Conservation (phyloP, 129 eudicot species). For the Scalesia atractyloides region DNA sequence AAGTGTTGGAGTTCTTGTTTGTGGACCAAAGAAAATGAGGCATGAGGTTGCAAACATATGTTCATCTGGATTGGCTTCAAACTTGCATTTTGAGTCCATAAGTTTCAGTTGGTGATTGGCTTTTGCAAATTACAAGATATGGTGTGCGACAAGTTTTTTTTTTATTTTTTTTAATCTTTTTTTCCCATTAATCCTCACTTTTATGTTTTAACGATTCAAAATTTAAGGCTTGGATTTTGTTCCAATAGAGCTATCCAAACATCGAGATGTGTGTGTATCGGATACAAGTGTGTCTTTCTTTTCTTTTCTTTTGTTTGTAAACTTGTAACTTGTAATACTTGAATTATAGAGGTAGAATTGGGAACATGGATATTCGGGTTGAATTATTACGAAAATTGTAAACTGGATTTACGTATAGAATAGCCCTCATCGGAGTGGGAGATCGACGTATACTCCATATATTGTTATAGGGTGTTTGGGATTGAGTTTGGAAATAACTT, state of each 20-base stretch:
- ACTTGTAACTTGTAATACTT: conserved; percentile 14
- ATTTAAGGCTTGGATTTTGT: background rate
- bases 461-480: too few relatives aligned
- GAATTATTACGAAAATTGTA: too few relatives aligned
- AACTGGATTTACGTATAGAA: too few relatives aligned
- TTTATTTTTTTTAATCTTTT: background rate
- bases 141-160: background rate
- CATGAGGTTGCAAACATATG: conserved; percentile 89
- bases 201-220: background rate
- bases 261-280: background rate
- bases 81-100: conserved; percentile 88
- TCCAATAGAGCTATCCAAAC: background rate
- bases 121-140: background rate
- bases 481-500: too few relatives aligned
- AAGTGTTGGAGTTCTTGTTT: conserved; percentile 84
- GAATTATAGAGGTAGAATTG: too few relatives aligned
- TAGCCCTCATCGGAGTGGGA: too few relatives aligned
- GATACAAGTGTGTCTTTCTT: conserved; percentile 1
- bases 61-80: conserved; percentile 68
- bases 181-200: background rate
- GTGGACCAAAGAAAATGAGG: conserved; percentile 82
- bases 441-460: too few relatives aligned
- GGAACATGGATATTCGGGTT: too few relatives aligned
- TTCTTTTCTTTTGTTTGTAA: conserved; percentile 19
- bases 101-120: conserved; percentile 71